Base-by-base conservation (phyloP, 495 filamentous ascomycete species). In the Neurospora sp. region DNA sequence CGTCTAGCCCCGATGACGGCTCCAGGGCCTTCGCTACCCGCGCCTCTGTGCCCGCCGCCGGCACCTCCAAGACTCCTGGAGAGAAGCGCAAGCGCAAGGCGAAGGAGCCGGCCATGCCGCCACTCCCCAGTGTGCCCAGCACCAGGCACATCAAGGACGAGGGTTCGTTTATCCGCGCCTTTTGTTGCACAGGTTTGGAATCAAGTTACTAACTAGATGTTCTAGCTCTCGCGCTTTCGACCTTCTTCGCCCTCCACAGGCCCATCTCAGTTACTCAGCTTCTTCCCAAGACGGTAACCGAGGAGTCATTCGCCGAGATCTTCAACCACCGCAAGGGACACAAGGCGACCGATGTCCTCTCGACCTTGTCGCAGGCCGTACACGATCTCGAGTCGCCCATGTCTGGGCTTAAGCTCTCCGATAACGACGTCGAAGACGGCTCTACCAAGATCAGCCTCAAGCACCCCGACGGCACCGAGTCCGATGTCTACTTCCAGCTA, bases 181-280 rank as follows among this genome's bases (percentile, higher is more conserved):
- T 74, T 69, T n/a, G 27, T n/a, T 16, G 39, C 70, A 35, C 31
- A 44, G 22, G 31, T 72, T 41, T 41, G 42, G 18, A 35, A 0
- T 48, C n/a, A 14, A 20, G n/a, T 38, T 76, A 39, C 73, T 79
- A 35, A 61, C 53, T 18, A 61, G 27, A 7, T 16, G 10, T 76
- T 71, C 68, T 71, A 99, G 96, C 96, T 78, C 85, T 98, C 61
- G 90, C 90, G 74, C 85, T 97, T 40, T 94, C 95, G 8, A 91
- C 91, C 69, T 98, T 99, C 86, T 99, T 98, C 84, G 96, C 96
- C 72, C 91, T 95, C 74, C 94, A 99, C 84, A 89, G 96, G 70
- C 96, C 96, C 5, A 94, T 99, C 76, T 96, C 93, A 71, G 87
- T 97, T 76, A 94, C 92, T 38, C 88, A 89, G 74, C 88, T 90